Conservation (phyloP, 106 monocot genomes). For the Amphibolis antarctica region DNA sequence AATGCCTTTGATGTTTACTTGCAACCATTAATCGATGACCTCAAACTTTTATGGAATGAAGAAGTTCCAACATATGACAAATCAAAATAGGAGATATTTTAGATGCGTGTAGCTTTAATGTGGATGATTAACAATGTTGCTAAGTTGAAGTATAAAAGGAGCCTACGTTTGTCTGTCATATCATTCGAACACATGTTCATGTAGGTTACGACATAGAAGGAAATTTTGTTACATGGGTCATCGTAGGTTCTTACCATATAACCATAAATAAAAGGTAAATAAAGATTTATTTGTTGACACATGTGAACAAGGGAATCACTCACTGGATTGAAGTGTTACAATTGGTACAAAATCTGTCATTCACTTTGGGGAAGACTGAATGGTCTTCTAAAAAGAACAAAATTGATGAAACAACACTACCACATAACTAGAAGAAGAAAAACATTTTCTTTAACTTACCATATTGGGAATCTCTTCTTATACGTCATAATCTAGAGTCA, state of each 20-base stretch:
- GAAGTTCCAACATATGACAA: neutral
- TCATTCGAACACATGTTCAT: neutral
- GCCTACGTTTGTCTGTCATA: neutral
- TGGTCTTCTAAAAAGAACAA: too few relatives aligned
- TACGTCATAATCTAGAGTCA: neutral
- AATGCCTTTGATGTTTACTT: conserved; percentile 4
- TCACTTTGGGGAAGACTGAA: too few relatives aligned
- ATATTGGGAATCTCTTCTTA: neutral
- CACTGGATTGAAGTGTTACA: too few relatives aligned
- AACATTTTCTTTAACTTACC: neutral
- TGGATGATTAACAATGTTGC: conserved; percentile 4
- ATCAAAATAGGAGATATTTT: neutral
- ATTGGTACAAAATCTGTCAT: too few relatives aligned
- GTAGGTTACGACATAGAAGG: neutral
- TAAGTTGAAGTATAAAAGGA: neutral
- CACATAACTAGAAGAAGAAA: conserved; percentile 1
- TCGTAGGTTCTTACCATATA: neutral
- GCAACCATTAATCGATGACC: neutral
- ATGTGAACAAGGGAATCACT: too few relatives aligned
- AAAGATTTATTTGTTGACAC: too few relatives aligned
- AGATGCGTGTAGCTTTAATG: neutral
- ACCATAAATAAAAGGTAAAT: too few relatives aligned
- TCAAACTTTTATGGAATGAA: conserved; percentile 1
- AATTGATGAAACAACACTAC: neutral
- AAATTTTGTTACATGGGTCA: neutral